phyloP scores from a whole-genome alignment of 129 eudicot genomes.

The Pseudognaphalium luteoalbum region DNA sequence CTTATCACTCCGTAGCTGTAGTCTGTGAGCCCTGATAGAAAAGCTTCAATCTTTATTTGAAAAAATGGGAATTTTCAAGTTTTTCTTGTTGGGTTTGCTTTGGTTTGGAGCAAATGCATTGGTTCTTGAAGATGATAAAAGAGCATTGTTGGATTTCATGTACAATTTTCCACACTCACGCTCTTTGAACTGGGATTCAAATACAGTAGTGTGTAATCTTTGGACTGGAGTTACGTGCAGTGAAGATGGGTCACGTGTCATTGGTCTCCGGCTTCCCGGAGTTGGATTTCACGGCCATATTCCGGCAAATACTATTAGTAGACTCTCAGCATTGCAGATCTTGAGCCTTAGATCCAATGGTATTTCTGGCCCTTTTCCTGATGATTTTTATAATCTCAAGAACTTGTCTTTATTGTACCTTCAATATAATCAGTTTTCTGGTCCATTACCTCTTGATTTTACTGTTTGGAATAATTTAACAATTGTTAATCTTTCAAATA shows the following conservation, averaged over 20 bases:
- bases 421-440: constrained; percentile 68
- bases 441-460: constrained; percentile 76
- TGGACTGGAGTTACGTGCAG: constrained; percentile 90
- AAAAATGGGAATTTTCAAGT: constrained; percentile 46
- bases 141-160: constrained; percentile 78
- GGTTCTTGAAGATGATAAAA: constrained; percentile 67
- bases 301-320: constrained; percentile 69
- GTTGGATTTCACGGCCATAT: constrained; percentile 77
- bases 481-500: constrained; percentile 72
- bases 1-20: background rate
- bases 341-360: constrained; percentile 89
- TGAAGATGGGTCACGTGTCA: constrained; percentile 71
- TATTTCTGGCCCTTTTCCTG: constrained; percentile 74
- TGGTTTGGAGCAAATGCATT: constrained; percentile 36
- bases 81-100: constrained; percentile 48
- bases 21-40: constrained; percentile 3
- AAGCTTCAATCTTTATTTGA: constrained; percentile 2
- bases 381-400: constrained; percentile 55
- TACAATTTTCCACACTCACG: constrained; percentile 59
- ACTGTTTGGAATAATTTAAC: constrained; percentile 75
- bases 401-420: constrained; percentile 69
- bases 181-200: constrained; percentile 62
- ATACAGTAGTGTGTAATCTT: constrained; percentile 57
- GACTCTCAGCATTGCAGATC: constrained; percentile 85
- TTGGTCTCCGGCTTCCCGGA: constrained; percentile 74